Conservation (phyloP, 345 rosid genomes). For the Gossypium bickii region DNA sequence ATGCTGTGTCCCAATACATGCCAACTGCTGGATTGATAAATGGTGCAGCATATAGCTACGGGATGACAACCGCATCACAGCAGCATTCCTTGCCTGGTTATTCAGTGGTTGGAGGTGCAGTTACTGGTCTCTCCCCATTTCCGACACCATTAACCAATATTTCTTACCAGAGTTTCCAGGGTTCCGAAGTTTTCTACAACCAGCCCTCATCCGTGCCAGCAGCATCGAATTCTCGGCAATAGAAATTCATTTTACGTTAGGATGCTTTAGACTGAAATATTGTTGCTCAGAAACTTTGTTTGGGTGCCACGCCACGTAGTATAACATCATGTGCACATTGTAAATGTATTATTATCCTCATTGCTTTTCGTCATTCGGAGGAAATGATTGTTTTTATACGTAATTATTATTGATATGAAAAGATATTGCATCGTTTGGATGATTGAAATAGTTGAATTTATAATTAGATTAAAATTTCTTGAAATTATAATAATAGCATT, state of each 20-base stretch:
- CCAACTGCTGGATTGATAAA: slow-evolving; percentile 49
- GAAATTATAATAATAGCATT: too few species aligned
- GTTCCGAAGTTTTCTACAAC: slow-evolving; percentile 67
- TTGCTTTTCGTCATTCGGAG: too few species aligned
- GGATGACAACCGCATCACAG: slow-evolving; percentile 36
- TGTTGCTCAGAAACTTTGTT: not conserved
- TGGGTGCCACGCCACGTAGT: slow-evolving; percentile 10
- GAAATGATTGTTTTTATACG: not conserved
- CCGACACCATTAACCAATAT: slow-evolving; percentile 32
- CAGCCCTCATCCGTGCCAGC: slow-evolving; percentile 53
- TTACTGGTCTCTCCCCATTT: slow-evolving; percentile 43
- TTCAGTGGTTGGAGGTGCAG: slow-evolving; percentile 34
- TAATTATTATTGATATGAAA: not conserved
- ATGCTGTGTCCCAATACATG: slow-evolving; percentile 53
- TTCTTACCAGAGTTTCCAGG: slow-evolving; percentile 58
- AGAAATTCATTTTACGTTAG: slow-evolving; percentile 17
- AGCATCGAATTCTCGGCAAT: slow-evolving; percentile 65
- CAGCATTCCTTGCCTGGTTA: slow-evolving; percentile 39
- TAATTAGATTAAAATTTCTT: too few species aligned
- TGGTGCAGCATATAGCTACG: slow-evolving; percentile 48
- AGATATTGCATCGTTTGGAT: not conserved
- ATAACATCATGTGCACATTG: slow-evolving; percentile 29
- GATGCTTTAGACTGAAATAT: not conserved
- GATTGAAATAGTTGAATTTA: not conserved
- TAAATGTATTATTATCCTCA: slow-evolving; percentile 23